Evolutionary conservation across 2,329 filamentous ascomycete genomes (phyloP).

Genomic region (Alternaria rosae): DNA sequence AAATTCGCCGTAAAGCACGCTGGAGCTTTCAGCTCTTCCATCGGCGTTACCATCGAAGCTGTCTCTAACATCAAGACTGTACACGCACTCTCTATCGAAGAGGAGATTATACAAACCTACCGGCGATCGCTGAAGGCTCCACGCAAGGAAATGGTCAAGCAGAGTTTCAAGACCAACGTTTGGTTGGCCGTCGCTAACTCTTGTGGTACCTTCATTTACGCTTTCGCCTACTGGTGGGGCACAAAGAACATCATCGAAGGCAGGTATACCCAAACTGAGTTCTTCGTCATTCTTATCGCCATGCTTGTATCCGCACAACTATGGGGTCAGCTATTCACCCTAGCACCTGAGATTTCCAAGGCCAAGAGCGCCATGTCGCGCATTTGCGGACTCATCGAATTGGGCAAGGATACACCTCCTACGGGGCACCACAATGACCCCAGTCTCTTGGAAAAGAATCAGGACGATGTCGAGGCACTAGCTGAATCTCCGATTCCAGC

Average conservation of each 20-base stretch:
- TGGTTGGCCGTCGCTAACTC: slow-evolving; percentile 68
- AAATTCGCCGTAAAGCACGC: slow-evolving; percentile 64
- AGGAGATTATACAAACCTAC: slow-evolving; percentile 58
- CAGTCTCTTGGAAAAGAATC: slow-evolving; percentile 70
- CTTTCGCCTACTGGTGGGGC: slow-evolving; percentile 83
- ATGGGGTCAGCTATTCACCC: slow-evolving; percentile 76
- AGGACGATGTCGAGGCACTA: slow-evolving; percentile 44
- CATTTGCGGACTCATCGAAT: slow-evolving; percentile 71
- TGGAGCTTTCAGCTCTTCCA: slow-evolving; percentile 59
- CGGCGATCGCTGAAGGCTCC: slow-evolving; percentile 56
- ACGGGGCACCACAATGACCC: slow-evolving; percentile 80
- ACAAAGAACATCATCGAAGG: slow-evolving; percentile 73
- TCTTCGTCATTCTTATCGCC: slow-evolving; percentile 76
- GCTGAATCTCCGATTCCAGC: slow-evolving; percentile 58
- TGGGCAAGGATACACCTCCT: slow-evolving; percentile 31
- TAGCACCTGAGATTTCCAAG: slow-evolving; percentile 76
- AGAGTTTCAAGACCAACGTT: slow-evolving; percentile 62
- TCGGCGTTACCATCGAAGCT: slow-evolving; percentile 61
- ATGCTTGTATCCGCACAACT: slow-evolving; percentile 76
- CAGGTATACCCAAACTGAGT: slow-evolving; percentile 70
- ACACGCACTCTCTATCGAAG: slow-evolving; percentile 60
- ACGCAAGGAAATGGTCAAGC: slow-evolving; percentile 58
- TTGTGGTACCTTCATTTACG: slow-evolving; percentile 72
- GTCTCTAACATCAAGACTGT: slow-evolving; percentile 62
- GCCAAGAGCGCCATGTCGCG: slow-evolving; percentile 73